Evolutionary conservation across 2,329 filamentous ascomycete genomes (phyloP).

Genomic region (Coniosporium tulheliwenetii): DNA sequence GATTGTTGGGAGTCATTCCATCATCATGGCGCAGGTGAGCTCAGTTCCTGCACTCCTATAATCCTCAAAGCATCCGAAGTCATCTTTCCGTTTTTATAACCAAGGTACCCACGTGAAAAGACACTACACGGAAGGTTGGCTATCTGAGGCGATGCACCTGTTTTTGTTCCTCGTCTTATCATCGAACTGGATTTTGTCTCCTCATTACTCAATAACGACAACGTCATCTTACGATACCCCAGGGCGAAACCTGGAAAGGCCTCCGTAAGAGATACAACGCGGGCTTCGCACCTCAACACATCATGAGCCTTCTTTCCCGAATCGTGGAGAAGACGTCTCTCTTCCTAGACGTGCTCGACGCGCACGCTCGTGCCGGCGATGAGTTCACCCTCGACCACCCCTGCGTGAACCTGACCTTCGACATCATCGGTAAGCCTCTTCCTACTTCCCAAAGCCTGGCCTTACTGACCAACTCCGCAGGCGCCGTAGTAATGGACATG

Average conservation of each 20-base stretch:
- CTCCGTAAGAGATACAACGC: constrained; percentile 7
- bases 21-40: too few relatives aligned
- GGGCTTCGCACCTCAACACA: constrained; percentile 3
- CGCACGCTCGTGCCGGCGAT: neutral
- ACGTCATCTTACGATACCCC: too few relatives aligned
- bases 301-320: constrained; percentile 2
- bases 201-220: too few relatives aligned
- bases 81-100: too few relatives aligned
- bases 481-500: constrained; percentile 2
- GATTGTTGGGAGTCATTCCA: too few relatives aligned
- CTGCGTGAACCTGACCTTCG: constrained; percentile 2
- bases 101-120: too few relatives aligned
- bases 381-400: constrained; percentile 2
- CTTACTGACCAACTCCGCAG: neutral
- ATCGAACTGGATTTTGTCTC: too few relatives aligned
- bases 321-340: constrained; percentile 2
- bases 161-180: too few relatives aligned
- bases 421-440: constrained; percentile 4
- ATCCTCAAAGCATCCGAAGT: too few relatives aligned
- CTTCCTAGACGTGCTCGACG: constrained; percentile 2
- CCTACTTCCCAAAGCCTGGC: neutral
- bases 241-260: constrained; percentile 1
- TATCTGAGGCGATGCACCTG: too few relatives aligned
- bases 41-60: too few relatives aligned
- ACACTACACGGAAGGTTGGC: too few relatives aligned